Base-by-base conservation (phyloP, 257 asterid species). In the Handroanthus guayacan region DNA sequence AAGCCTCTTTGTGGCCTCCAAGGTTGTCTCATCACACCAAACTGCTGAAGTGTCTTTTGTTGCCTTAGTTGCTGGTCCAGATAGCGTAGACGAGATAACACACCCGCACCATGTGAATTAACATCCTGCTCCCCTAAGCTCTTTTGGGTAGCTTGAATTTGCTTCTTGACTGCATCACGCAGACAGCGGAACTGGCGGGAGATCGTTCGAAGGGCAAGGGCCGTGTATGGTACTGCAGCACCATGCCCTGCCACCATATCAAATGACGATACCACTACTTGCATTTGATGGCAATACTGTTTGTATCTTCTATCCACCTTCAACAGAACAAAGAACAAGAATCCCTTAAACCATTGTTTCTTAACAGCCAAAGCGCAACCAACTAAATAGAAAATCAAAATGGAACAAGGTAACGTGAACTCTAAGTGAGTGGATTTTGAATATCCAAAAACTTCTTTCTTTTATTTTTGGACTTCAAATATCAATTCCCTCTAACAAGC, bases 1-100 rank as follows among this genome's bases (percentile, higher is more conserved):
- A 92, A 82, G 76, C 98, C 98, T 71, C 95, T 84, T 61, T 87
- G 94, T 14, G 98, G 97, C 83, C 98, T 87, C 98, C 98, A 92
- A 63, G 98, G 86, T 79, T 89, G 96, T 71, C 95, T 68, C 85
- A 87, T 74, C 39, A 85, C 75, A 3, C 96, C 96, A 36, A 88
- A 85, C 86, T 87, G 91, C 75, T 87, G 91, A 43, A 89, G 80
- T 7, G 89, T 84, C 77, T 87, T 84, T 74, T 86, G 91, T 71
- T 90, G 91, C 86, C 97, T 82, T 80, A 88, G 78, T 39, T 92
- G 86, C 82, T 90, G 92, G 71, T 92, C 97, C 57, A 90, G 85
- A 47, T 66, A 76, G 51, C 95, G 87, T 7, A 92, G 87, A 51
- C 92, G 97, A 44, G 90, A 85, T 31, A 92, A 72, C 34, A 75